Evolutionary conservation across 2,329 filamentous ascomycete species (phyloP).

Genomic region (Cephalotrichum gorgonifer): DNA sequence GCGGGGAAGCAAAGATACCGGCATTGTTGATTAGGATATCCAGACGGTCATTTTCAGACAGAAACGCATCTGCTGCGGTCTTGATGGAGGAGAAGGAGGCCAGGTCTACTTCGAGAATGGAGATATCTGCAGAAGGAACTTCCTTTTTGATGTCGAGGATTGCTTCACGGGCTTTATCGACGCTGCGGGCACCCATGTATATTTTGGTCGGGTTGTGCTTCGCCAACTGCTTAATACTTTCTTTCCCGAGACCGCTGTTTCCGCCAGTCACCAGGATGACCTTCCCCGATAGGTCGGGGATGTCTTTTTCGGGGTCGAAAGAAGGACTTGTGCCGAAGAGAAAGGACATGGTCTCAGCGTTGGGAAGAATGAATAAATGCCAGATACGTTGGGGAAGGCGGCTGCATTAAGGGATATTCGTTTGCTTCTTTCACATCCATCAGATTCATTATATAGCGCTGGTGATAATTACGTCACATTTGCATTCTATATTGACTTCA

Average conservation of each 20-base stretch:
- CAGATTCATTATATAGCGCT: too few species aligned
- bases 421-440: too few species aligned
- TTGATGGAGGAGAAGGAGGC: slow-evolving; percentile 30
- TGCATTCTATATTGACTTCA: too few species aligned
- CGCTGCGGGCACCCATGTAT: slow-evolving; percentile 21
- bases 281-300: slow-evolving; percentile 34
- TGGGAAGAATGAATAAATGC: too few species aligned
- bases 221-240: slow-evolving; percentile 14
- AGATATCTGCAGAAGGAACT: slow-evolving; percentile 7
- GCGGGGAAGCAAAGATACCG: slow-evolving; percentile 27
- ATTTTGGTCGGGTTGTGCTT: slow-evolving; percentile 11
- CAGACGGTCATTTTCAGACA: slow-evolving; percentile 19
- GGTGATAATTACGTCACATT: too few species aligned
- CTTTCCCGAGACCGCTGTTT: slow-evolving; percentile 20
- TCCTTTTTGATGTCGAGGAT: slow-evolving; percentile 23
- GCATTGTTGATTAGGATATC: slow-evolving; percentile 34
- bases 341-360: too few species aligned
- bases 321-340: too few species aligned
- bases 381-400: too few species aligned
- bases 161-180: slow-evolving; percentile 22
- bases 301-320: slow-evolving; percentile 28
- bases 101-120: slow-evolving; percentile 25
- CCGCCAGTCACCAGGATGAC: slow-evolving; percentile 41
- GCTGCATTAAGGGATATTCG: too few species aligned
- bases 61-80: slow-evolving; percentile 25